These are phyloP conservation scores for Clarireedia homoeocarpa DNA, from an alignment of 2,329 filamentous ascomycete species.

Conservation along the genomic window DNA sequence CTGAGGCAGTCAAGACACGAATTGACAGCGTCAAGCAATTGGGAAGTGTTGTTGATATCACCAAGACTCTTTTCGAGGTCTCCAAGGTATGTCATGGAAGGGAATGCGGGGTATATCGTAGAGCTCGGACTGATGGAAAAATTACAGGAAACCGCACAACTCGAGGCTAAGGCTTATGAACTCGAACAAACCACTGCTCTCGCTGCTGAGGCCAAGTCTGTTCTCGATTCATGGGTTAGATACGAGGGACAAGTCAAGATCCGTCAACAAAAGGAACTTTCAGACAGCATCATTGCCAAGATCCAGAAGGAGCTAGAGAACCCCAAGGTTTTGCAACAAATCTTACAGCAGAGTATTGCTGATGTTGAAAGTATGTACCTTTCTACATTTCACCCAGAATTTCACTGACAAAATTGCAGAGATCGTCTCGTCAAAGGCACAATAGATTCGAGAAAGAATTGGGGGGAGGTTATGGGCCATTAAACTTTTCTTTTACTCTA, in stretches of 20 bases:
- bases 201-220: constrained; percentile 84
- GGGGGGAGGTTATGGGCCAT: constrained; percentile 12
- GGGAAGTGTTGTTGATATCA: constrained; percentile 88
- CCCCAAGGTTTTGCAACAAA: constrained; percentile 95
- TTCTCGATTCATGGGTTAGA: constrained; percentile 96
- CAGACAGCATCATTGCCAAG: constrained; percentile 89
- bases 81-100: constrained; percentile 68
- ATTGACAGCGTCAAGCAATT: constrained; percentile 95
- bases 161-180: constrained; percentile 94
- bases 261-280: constrained; percentile 94
- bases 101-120: neutral
- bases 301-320: constrained; percentile 98
- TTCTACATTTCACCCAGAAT: neutral
- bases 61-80: constrained; percentile 93
- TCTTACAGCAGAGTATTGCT: constrained; percentile 89
- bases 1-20: constrained; percentile 85
- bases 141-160: constrained; percentile 72
- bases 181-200: constrained; percentile 94
- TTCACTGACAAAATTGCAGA: constrained; percentile 38
- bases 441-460: constrained; percentile 43
- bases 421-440: constrained; percentile 55
- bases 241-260: constrained; percentile 99
- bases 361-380: constrained; percentile 85
- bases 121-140: constrained; percentile 7
- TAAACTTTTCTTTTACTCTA: constrained; percentile 40